These are phyloP conservation scores for Selaginella tamariscina DNA, from an alignment of 75 land plant genomes.

Conservation along the genomic window DNA sequence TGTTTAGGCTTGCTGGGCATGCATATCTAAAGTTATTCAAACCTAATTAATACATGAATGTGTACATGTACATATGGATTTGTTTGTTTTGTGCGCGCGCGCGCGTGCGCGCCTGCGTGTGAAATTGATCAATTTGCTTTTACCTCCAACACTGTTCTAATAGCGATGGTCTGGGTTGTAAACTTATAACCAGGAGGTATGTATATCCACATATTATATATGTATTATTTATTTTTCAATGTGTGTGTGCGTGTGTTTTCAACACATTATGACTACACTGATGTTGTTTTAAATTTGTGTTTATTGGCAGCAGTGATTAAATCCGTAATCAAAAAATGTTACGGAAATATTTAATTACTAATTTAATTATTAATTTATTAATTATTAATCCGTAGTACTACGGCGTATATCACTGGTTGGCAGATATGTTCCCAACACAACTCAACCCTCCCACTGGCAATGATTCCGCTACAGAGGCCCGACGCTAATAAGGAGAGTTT, in stretches of 20 bases:
- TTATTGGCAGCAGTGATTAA: not conserved
- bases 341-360: slow-evolving; percentile 8
- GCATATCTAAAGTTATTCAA: slow-evolving; percentile 20
- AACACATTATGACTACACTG: no score
- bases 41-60: not conserved
- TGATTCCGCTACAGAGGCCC: slow-evolving; percentile 10
- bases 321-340: slow-evolving; percentile 10
- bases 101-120: not conserved
- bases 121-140: not conserved
- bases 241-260: not conserved
- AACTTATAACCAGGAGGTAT: slow-evolving; percentile 21
- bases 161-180: slow-evolving; percentile 22
- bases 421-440: slow-evolving; percentile 25
- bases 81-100: not conserved
- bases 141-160: slow-evolving; percentile 20
- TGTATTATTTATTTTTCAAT: not conserved
- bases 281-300: not conserved
- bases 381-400: slow-evolving; percentile 28
- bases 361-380: slow-evolving; percentile 17
- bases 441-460: slow-evolving; percentile 11
- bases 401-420: no score
- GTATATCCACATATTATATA: not conserved
- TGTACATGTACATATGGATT: not conserved
- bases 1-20: slow-evolving; percentile 34
- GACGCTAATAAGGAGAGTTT: slow-evolving; percentile 13